Percentiles rank a stretch among this genome's conserved stretches.
phyloP scores from a whole-genome alignment of 2,329 filamentous ascomycete species.

The Xylariaceae sp. region DNA sequence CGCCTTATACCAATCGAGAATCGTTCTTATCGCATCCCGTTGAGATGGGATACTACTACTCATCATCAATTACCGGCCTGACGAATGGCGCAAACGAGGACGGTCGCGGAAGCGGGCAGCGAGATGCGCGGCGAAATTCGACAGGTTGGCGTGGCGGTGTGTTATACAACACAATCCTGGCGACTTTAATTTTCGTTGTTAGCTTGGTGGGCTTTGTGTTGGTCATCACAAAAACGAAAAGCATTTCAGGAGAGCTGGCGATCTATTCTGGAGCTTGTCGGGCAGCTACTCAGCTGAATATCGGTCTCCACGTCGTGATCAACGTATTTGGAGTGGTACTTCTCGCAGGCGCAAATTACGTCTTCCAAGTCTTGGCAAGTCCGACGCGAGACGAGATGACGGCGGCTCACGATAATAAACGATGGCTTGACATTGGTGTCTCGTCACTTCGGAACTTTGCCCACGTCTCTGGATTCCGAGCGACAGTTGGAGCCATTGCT shows the following conservation, averaged over 20 bases:
- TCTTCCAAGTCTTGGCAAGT: slow-evolving; percentile 53
- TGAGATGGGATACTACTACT: slow-evolving; percentile 35
- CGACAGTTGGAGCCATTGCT: slow-evolving; percentile 38
- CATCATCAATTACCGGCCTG: slow-evolving; percentile 22
- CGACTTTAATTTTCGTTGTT: slow-evolving; percentile 36
- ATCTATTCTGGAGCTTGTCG: slow-evolving; percentile 40
- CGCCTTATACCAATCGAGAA: slow-evolving; percentile 21
- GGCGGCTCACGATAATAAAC: slow-evolving; percentile 42
- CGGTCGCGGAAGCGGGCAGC: slow-evolving; percentile 29
- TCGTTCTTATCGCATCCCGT: slow-evolving; percentile 36
- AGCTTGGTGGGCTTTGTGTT: slow-evolving; percentile 40
- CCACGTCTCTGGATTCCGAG: slow-evolving; percentile 41
- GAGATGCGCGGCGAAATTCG: slow-evolving; percentile 29
- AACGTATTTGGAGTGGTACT: slow-evolving; percentile 43
- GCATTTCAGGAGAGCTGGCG: slow-evolving; percentile 35
- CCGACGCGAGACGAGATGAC: slow-evolving; percentile 50
- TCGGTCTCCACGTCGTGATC: slow-evolving; percentile 43
- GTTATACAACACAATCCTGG: slow-evolving; percentile 41
- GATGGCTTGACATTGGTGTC: slow-evolving; percentile 54
- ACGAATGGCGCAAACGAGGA: slow-evolving; percentile 16
- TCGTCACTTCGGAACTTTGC: slow-evolving; percentile 50
- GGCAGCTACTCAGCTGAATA: slow-evolving; percentile 36
- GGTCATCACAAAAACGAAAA: slow-evolving; percentile 34
- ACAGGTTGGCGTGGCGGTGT: slow-evolving; percentile 50
- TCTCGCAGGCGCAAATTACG: slow-evolving; percentile 51